Conservation (phyloP, 345 rosid species). For the Linum lewisii region DNA sequence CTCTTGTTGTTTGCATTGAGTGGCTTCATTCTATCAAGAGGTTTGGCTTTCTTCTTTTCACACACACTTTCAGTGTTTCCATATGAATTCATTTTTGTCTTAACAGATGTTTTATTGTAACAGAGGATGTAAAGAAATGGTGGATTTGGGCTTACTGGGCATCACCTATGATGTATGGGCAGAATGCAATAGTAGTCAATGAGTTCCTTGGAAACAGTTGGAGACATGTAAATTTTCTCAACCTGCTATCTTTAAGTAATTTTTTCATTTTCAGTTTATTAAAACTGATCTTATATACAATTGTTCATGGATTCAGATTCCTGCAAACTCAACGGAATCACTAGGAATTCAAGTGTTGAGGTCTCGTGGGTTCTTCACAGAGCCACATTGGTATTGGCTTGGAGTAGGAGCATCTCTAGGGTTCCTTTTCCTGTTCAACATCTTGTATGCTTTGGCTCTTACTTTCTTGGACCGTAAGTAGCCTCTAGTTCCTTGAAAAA, state of each 20-base stretch:
- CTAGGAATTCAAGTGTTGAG: slow-evolving; percentile 3
- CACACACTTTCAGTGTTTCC: not conserved
- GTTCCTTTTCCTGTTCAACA: not conserved
- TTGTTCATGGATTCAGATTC: not conserved
- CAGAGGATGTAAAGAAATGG: slow-evolving; percentile 7
- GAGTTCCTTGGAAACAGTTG: not conserved
- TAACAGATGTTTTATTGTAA: no score
- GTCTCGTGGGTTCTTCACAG: slow-evolving; percentile 6
- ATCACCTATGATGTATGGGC: slow-evolving; percentile 1
- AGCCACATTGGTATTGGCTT: slow-evolving; percentile 4
- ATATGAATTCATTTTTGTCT: not conserved
- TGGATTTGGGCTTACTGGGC: slow-evolving; percentile 4
- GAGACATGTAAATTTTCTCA: not conserved
- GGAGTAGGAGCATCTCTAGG: slow-evolving; percentile 2
- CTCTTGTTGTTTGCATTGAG: not conserved
- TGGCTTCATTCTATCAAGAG: not conserved
- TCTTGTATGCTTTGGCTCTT: not conserved
- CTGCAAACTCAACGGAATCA: not conserved
- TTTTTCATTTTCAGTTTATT: not conserved
- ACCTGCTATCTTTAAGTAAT: not conserved
- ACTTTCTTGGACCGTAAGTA: slow-evolving; percentile 1
- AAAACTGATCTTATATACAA: not conserved
- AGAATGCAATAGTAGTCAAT: slow-evolving; percentile 1
- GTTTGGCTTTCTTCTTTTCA: not conserved
- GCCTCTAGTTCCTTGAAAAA: not conserved